phyloP scores from a whole-genome alignment of 305 asterid genomes.

The Euphrasia arctica region DNA sequence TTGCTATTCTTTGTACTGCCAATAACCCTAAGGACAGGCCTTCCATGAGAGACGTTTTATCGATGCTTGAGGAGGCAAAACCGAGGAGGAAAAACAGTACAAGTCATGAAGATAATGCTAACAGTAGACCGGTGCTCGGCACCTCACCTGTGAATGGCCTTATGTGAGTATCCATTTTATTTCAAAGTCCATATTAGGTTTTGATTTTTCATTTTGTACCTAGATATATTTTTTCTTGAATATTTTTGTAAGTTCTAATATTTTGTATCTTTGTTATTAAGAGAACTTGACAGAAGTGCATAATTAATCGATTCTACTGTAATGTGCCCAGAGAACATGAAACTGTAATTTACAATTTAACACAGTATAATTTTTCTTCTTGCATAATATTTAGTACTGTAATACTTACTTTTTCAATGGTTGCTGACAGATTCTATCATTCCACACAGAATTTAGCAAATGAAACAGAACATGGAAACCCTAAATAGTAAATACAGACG shows the following conservation, averaged over 20 bases:
- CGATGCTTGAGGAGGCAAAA: constrained; percentile 88
- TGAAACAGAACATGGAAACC: too few species aligned
- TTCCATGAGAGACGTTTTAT: constrained; percentile 81
- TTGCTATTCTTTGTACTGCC: constrained; percentile 77
- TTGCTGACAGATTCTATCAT: neutral
- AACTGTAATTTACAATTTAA: constrained; percentile 15
- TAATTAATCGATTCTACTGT: neutral
- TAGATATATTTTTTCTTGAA: constrained; percentile 21
- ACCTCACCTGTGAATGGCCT: constrained; percentile 73
- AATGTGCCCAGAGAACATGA: constrained; percentile 21
- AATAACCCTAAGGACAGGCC: constrained; percentile 88
- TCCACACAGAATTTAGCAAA: neutral
- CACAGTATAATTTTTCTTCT: neutral
- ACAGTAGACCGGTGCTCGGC: constrained; percentile 56
- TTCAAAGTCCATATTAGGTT: constrained; percentile 13
- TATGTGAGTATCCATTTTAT: constrained; percentile 27
- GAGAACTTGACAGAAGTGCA: constrained; percentile 21
- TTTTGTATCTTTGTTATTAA: constrained; percentile 15
- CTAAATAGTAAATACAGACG: too few species aligned
- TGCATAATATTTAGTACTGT: too few species aligned
- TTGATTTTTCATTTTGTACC: constrained; percentile 26
- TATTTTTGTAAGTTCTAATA: constrained; percentile 26
- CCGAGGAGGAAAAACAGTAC: constrained; percentile 75
- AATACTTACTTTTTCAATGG: neutral
- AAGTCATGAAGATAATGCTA: constrained; percentile 31